Percentiles rank a stretch among this genome's conserved stretches.
Conservation (phyloP, 352 stramenopile genomes). For the Aphanomyces stellatus region DNA sequence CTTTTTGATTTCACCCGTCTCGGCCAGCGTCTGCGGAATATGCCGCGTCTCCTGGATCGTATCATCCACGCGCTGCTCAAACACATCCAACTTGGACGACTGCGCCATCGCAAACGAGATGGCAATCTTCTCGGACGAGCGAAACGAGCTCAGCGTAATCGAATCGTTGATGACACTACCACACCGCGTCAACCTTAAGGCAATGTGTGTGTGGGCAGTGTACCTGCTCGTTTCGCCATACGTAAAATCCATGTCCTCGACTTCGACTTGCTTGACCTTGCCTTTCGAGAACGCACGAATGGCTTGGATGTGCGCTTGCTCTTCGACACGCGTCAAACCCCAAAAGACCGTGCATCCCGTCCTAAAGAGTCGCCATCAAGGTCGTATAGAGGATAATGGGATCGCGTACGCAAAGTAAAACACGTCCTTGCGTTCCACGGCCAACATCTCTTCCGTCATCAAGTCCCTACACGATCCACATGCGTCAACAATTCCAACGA, state of each 20-base stretch:
- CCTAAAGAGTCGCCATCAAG: too few species aligned
- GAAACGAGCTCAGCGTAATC: constrained; percentile 72
- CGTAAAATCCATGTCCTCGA: constrained; percentile 86
- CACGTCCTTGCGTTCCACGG: constrained; percentile 59
- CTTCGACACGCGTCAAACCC: constrained; percentile 72
- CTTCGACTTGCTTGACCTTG: constrained; percentile 72
- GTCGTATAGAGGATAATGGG: too few species aligned
- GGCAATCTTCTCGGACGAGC: constrained; percentile 84
- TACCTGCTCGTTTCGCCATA: constrained; percentile 57
- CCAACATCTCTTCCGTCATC: constrained; percentile 27
- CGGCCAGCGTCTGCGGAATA: constrained; percentile 83
- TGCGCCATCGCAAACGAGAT: constrained; percentile 90
- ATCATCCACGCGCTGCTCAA: constrained; percentile 85
- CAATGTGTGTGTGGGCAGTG: neutral
- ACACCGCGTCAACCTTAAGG: neutral
- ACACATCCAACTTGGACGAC: constrained; percentile 89
- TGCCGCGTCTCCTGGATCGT: constrained; percentile 82
- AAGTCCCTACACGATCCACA: constrained; percentile 18
- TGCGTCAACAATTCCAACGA: neutral
- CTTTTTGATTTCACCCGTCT: constrained; percentile 75
- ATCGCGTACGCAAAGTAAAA: constrained; percentile 84
- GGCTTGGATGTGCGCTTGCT: constrained; percentile 62
- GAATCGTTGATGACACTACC: constrained; percentile 54
- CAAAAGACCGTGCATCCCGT: constrained; percentile 86
- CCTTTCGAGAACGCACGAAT: constrained; percentile 53